Conservation (phyloP, 2,329 filamentous ascomycete species). For the Didymella arachidicola region DNA sequence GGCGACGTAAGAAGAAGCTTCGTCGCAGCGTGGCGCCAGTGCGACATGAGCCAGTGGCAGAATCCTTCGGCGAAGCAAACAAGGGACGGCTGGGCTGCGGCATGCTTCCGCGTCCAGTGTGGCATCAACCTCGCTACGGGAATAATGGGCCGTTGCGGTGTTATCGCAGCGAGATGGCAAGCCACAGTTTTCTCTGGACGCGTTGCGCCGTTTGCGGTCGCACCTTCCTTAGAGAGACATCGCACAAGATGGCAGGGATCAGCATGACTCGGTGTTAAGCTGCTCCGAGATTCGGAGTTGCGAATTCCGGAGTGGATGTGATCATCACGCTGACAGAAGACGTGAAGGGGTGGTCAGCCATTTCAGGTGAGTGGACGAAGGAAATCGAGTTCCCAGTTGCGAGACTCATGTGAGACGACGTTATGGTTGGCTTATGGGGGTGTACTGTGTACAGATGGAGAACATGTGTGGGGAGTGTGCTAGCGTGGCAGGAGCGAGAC, state of each 20-base stretch:
- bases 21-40: conserved; percentile 17
- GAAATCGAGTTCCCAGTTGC: background rate
- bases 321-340: conserved; percentile 7
- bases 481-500: conserved; percentile 5
- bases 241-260: background rate
- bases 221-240: conserved; percentile 13
- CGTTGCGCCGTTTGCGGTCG: conserved; percentile 7
- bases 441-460: background rate
- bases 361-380: background rate
- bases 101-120: conserved; percentile 11
- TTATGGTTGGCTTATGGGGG: background rate
- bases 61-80: conserved; percentile 13
- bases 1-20: conserved; percentile 10
- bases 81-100: conserved; percentile 12
- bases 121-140: conserved; percentile 4
- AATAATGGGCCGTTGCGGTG: conserved; percentile 9
- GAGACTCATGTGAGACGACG: background rate
- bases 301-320: conserved; percentile 5
- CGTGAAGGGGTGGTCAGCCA: background rate
- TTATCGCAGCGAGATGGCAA: conserved; percentile 11
- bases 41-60: conserved; percentile 13
- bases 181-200: conserved; percentile 1
- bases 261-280: conserved; percentile 12
- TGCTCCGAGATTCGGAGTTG: conserved; percentile 11
- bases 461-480: background rate